Base-by-base conservation (phyloP, 2,329 filamentous ascomycete genomes). In the Colletotrichum cordylinicola region DNA sequence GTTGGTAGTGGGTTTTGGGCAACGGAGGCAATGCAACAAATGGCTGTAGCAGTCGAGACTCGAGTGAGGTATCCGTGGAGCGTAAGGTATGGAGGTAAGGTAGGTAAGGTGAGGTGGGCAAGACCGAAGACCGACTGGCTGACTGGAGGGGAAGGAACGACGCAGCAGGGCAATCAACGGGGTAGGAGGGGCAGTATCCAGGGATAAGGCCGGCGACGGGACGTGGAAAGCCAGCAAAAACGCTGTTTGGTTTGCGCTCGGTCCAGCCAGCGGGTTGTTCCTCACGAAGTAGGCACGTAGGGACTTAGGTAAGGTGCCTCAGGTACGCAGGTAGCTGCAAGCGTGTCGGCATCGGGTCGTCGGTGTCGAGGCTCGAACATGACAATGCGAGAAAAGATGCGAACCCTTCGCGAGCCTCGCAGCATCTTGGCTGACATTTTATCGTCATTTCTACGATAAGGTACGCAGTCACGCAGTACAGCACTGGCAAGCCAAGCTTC, bases 151-250 rank as follows among this genome's bases (percentile, higher is more conserved):
- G 62, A 12, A 31, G 29, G 35, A 56, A 67, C 64, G 69, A 73
- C 33, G 62, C 69, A 73, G 64, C 62, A 67, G 69, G 70, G 70
- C 73, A 73, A 65, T 73, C 70, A 68, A 73, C 39, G 58, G 73
- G 70, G 58, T 60, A 73, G 52, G 73, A 68, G 69, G 73, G 73
- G 70, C 58, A 56, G 4, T 27, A 43, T 64, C 60, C 73, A 72
- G 68, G 73, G 73, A 75, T 75, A 70, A 73, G 72, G 73, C 64
- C 64, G 12, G 72, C 27, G 67, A 58, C 18, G 43, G 43, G 43
- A 48, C 43, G 9, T 35, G 35, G 29, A 31, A 72, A 55, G 35
- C 73, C 69, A 72, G 69, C 73, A 72, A 56, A 21, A 56, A 64
- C 73, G 69, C 56, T 68, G 73, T 62, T n/a, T 56, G 31, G 62